Evolutionary conservation across 768 basidiomycete genomes (phyloP).

Genomic region (Boletus subparvulus): DNA sequence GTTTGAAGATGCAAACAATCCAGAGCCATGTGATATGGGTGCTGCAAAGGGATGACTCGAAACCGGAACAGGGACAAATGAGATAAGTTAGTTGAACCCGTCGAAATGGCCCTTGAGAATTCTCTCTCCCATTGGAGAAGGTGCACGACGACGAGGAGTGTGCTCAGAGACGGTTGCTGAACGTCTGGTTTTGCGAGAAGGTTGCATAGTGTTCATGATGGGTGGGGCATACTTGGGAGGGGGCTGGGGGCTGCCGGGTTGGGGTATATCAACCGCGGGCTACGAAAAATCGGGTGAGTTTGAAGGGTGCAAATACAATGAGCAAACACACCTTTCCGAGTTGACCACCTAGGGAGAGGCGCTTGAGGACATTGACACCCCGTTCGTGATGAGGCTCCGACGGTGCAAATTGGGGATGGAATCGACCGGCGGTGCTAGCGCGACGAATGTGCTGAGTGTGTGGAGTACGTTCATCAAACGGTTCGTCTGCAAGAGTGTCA

Average conservation of each 20-base stretch:
- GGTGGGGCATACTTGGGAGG: conserved; percentile 51
- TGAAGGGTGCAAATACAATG: background rate
- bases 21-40: conserved; percentile 7
- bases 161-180: conserved; percentile 56
- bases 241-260: conserved; percentile 37
- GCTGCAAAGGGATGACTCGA: background rate
- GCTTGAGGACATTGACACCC: conserved; percentile 67
- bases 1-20: background rate
- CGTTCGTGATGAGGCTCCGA: conserved; percentile 58
- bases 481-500: conserved; percentile 35
- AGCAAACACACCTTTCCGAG: conserved; percentile 53
- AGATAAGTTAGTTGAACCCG: conserved; percentile 66
- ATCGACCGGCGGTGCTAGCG: conserved; percentile 56
- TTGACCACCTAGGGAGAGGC: conserved; percentile 67
- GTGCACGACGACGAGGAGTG: conserved; percentile 60
- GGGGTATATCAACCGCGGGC: conserved; percentile 21
- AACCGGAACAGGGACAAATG: background rate
- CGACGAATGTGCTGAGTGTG: conserved; percentile 59
- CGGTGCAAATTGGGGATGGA: conserved; percentile 44
- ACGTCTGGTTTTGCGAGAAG: conserved; percentile 44
- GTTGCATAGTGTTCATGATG: conserved; percentile 14
- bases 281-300: background rate
- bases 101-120: conserved; percentile 92
- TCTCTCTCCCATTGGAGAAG: conserved; percentile 88
- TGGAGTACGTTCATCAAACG: conserved; percentile 41